Conservation (phyloP, 306 rosid genomes). For the Begonia masoniana region DNA sequence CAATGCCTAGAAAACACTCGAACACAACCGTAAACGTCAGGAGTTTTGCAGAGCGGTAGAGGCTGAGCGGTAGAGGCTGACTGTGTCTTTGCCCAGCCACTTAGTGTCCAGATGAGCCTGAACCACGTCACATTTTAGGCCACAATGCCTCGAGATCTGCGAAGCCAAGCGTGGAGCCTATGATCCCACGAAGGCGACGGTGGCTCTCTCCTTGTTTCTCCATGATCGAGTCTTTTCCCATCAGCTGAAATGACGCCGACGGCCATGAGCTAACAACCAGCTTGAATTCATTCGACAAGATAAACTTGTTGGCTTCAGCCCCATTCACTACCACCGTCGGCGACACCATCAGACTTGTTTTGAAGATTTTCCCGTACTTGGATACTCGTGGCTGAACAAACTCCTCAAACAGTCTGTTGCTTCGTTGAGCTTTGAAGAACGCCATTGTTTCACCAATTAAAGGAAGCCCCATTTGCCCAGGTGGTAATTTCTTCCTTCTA, state of each 20-base stretch:
- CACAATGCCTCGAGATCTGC: slow-evolving; percentile 41
- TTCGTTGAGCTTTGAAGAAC: slow-evolving; percentile 55
- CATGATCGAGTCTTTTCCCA: slow-evolving; percentile 78
- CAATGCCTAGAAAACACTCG: slow-evolving; percentile 65
- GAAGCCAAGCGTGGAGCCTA: slow-evolving; percentile 33
- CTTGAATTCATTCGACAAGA: slow-evolving; percentile 73
- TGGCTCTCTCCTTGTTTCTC: slow-evolving; percentile 60
- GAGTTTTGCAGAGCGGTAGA: slow-evolving; percentile 38
- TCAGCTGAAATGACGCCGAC: slow-evolving; percentile 61
- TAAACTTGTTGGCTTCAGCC: slow-evolving; percentile 53
- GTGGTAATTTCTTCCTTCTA: slow-evolving; percentile 34
- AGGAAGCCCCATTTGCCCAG: slow-evolving; percentile 67
- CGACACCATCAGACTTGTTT: slow-evolving; percentile 69
- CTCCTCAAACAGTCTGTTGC: slow-evolving; percentile 43
- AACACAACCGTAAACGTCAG: slow-evolving; percentile 46
- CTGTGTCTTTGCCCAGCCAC: slow-evolving; percentile 32
- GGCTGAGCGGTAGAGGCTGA: slow-evolving; percentile 47
- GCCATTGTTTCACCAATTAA: slow-evolving; percentile 75
- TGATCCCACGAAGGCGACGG: slow-evolving; percentile 36
- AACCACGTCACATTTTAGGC: slow-evolving; percentile 38
- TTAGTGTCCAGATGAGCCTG: slow-evolving; percentile 22
- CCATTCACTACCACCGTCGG: slow-evolving; percentile 74
- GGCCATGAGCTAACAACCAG: slow-evolving; percentile 87
- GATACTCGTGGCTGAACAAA: slow-evolving; percentile 38
- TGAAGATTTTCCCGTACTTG: slow-evolving; percentile 56